Base-by-base conservation (phyloP, 2,329 filamentous ascomycete species). In the Atkinsonella texensis region DNA sequence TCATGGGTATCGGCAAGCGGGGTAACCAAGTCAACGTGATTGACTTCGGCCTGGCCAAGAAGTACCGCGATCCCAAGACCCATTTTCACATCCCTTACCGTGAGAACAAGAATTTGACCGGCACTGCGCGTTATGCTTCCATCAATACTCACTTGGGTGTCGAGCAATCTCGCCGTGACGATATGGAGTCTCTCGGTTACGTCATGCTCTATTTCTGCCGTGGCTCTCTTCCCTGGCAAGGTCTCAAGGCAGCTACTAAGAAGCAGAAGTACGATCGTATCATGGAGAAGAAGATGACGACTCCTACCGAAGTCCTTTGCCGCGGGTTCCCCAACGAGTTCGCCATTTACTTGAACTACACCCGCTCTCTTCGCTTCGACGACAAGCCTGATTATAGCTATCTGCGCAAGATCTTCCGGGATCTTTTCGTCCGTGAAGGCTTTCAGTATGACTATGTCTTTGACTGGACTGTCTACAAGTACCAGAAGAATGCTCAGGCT, bases 211-310 rank as follows among this genome's bases (percentile, higher is more conserved):
- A 98, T 80, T 98, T 98, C 77, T 97, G 91, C 79, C 91, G 93
- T 72, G 93, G 93, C 57, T 96, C 90, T 58, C 89, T 98, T 53
- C 93, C 93, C 56, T 98, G 93, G 93, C 93, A 98, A 76, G 93
- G 93, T 52, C 79, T 96, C 51, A 96, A 96, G 82, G 91, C 91
- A 75, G 91, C 91, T 62, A 96, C 90, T 60, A 96, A 96, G 84
- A 96, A 96, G 84, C 91, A 97, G 77, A 98, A 98, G 78, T 97
- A 98, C 68, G 93, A 98, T 74, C 84, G 91, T 59, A 98, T 98
- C 75, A 97, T 97, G 91, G 93, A 98, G 80, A 98, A 98, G 85
- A 98, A 98, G 88, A 97, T 97, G 93, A 98, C 93, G 13, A 98
- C 93, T 3, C 90, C 93, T 9, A 97, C 91, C 62, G 91, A 98